phyloP scores from a whole-genome alignment of 225 moss, liverwort and hornwort genomes.

The Climacium dendroides region DNA sequence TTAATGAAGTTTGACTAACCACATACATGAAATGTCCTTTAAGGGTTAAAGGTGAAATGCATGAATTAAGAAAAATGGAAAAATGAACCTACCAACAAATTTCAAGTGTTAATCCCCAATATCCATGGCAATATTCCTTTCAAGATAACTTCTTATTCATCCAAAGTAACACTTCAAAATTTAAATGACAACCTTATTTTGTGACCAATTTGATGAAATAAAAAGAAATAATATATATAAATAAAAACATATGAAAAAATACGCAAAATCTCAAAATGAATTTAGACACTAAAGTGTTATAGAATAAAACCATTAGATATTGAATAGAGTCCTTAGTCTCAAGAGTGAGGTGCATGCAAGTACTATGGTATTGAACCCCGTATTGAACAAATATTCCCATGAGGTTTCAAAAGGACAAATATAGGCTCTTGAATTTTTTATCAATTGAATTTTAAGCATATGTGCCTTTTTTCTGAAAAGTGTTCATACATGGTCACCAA shows the following conservation, averaged over 20 bases:
- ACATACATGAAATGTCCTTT: too few species aligned
- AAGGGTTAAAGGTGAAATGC: not conserved
- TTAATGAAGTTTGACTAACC: too few species aligned
- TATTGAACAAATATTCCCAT: accelerated
- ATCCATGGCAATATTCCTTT: not conserved
- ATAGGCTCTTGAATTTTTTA: not conserved
- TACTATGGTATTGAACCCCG: not conserved
- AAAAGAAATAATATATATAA: not conserved
- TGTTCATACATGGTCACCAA: accelerated
- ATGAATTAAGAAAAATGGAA: not conserved
- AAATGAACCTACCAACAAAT: not conserved
- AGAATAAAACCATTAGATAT: not conserved
- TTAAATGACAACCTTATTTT: not conserved
- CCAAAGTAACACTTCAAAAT: not conserved
- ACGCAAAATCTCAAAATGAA: not conserved
- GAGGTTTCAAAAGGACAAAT: not conserved
- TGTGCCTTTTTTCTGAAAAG: not conserved
- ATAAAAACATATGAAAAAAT: not conserved
- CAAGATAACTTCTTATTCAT: not conserved
- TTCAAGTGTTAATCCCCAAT: not conserved
- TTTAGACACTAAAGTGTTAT: not conserved
- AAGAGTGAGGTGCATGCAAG: accelerated
- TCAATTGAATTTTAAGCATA: accelerated
- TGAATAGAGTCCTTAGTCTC: not conserved
- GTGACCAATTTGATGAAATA: not conserved